These are phyloP conservation scores for Lactifluus pinguis DNA, from an alignment of 768 basidiomycete genomes.

Conservation along the genomic window DNA sequence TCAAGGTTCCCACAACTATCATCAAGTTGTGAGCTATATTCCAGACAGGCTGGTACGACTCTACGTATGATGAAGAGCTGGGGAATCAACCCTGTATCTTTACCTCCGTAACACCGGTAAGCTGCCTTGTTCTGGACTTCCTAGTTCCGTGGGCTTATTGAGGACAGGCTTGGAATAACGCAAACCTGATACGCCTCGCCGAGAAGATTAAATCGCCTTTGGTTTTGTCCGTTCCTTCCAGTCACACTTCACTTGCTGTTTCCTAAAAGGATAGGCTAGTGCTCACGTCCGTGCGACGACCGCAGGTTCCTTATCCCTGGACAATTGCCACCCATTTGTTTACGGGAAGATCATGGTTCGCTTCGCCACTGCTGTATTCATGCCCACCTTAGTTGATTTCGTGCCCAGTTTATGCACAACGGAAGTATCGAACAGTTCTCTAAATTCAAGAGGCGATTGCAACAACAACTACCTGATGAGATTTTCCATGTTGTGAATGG, in stretches of 20 bases:
- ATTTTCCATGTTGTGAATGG: constrained; percentile 84
- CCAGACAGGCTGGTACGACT: constrained; percentile 84
- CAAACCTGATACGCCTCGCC: constrained; percentile 85
- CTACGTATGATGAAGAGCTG: constrained; percentile 71
- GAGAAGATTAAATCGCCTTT: constrained; percentile 96
- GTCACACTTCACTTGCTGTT: not conserved
- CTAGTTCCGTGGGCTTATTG: not conserved
- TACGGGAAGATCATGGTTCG: constrained; percentile 87
- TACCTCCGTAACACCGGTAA: constrained; percentile 86
- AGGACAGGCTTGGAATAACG: constrained; percentile 91
- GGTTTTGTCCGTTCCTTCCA: constrained; percentile 61
- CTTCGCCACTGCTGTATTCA: constrained; percentile 26
- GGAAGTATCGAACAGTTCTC: constrained; percentile 85
- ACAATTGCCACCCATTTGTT: constrained; percentile 93
- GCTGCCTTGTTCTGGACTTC: constrained; percentile 18
- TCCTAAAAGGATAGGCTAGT: constrained; percentile 28
- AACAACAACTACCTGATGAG: constrained; percentile 67
- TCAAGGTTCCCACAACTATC: not conserved
- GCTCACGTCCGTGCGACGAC: constrained; percentile 94
- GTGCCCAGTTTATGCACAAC: constrained; percentile 87
- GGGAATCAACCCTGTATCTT: constrained; percentile 91
- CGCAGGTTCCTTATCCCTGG: constrained; percentile 80
- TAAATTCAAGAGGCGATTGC: constrained; percentile 72
- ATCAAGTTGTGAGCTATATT: not conserved
- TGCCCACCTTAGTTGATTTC: not conserved